A percentile compares a stretch with the other conserved stretches of the same genome.
phyloP scores from a whole-genome alignment of 768 basidiomycete genomes.

The Kwoniella mangroviensis region DNA sequence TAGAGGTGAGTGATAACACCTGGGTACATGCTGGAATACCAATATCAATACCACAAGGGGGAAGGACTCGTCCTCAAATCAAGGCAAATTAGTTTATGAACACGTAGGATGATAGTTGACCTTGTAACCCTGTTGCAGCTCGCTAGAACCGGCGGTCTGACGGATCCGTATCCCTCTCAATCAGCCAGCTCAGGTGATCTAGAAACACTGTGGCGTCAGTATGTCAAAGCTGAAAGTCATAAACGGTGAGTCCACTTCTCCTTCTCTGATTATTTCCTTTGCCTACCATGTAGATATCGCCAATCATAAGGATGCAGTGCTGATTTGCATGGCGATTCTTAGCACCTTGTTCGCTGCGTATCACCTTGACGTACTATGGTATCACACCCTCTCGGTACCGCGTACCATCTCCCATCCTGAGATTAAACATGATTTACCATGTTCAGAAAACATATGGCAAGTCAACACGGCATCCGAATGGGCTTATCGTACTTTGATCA shows the following conservation, averaged over 20 bases:
- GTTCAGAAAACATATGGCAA: slow-evolving; percentile 27
- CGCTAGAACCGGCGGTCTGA: slow-evolving; percentile 33
- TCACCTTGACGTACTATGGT: slow-evolving; percentile 40
- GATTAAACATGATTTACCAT: slow-evolving; percentile 49
- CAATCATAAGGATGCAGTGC: background rate
- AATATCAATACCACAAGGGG: no score
- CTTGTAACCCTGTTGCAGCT: slow-evolving; percentile 18
- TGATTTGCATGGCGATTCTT: background rate
- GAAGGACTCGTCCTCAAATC: no score
- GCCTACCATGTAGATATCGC: background rate
- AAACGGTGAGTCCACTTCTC: slow-evolving; percentile 69
- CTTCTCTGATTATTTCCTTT: no score
- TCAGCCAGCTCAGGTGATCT: slow-evolving; percentile 24
- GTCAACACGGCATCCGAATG: slow-evolving; percentile 24
- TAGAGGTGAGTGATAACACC: slow-evolving; percentile 32
- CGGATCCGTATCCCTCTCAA: slow-evolving; percentile 37
- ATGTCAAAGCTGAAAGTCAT: slow-evolving; percentile 36
- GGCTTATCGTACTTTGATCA: slow-evolving; percentile 34
- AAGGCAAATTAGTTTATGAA: no score
- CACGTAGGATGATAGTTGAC: background rate
- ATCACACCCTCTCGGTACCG: slow-evolving; percentile 41
- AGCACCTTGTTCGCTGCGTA: slow-evolving; percentile 41
- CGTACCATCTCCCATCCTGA: slow-evolving; percentile 46
- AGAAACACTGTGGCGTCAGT: slow-evolving; percentile 37
- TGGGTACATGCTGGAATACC: no score